Evolutionary conservation across 129 eudicot genomes (phyloP), one percentile per base, ranked within the genome.

Genomic region (Centella asiatica): DNA sequence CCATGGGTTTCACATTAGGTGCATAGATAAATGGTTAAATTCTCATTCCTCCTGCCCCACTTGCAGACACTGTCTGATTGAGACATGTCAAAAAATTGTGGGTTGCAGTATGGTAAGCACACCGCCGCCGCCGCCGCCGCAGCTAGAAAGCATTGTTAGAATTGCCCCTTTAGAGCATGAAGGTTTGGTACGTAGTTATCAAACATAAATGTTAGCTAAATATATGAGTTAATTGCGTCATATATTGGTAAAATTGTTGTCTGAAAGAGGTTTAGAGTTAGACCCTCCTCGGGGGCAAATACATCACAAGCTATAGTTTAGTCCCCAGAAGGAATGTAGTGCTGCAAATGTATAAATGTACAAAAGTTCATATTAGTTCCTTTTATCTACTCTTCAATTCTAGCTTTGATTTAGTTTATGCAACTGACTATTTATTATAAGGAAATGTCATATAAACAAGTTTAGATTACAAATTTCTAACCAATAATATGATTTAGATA

Each of bases 11-110:
- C 97, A 89, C 42, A 82, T 80, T 26, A 56, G 81, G 28, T 89
- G 97, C 76, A 83, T 89, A 11, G 97, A 89, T 60, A 89, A 69
- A 68, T 89, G 97, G 97, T 78, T 89, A 0, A 60, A 55, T 47
- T 80, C 88, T 0, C 97, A 89, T 76, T 89, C 97, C 0, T 89
- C 97, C 10, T 89, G 97, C 76, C 97, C 97, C 22, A 89, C 95
- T 54, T 89, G 97, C 46, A 76, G 97, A 28, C 79, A 89, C 65
- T 83, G 86, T 36, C 77, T 85, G n/a, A 73, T 77, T 50, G 85
- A 89, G 34, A 85, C 89, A 2, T 85, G 95, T 42, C 82, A 84
- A 60, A 89, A 85, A 65, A 89, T 85, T 8, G 62, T 63, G 0
- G 76, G 79, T 24, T 67, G 75, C 52, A 56, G 57, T 33, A 66